Conservation (phyloP, 2,329 filamentous ascomycete genomes). For the Lecanoromycetidae sp. region DNA sequence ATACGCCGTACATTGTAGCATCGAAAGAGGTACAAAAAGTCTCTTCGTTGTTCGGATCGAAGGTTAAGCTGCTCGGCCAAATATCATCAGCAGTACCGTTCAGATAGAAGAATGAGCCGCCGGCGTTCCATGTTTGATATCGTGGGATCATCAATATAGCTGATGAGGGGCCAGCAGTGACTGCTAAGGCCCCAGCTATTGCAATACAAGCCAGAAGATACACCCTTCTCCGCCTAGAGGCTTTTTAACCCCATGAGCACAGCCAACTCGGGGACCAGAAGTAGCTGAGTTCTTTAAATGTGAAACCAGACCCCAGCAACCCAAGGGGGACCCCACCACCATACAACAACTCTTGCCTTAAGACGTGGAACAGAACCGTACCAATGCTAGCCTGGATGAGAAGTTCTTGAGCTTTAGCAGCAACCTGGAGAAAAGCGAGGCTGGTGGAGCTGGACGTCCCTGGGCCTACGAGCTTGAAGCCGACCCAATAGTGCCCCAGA, state of each 20-base stretch:
- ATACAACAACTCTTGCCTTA: constrained; percentile 19
- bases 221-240: background rate
- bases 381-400: constrained; percentile 21
- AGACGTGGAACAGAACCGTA: constrained; percentile 18
- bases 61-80: background rate
- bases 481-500: too few relatives aligned
- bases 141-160: constrained; percentile 20
- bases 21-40: too few relatives aligned
- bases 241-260: too few relatives aligned
- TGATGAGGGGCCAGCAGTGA: constrained; percentile 20
- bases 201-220: constrained; percentile 6
- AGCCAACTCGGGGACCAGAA: constrained; percentile 21
- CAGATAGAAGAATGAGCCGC: too few relatives aligned
- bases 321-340: constrained; percentile 21
- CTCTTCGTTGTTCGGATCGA: too few relatives aligned
- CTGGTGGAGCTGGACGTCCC: background rate
- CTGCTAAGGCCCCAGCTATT: constrained; percentile 18
- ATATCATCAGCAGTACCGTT: constrained; percentile 1
- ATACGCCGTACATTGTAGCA: too few relatives aligned
- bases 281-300: constrained; percentile 19
- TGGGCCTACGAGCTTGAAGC: background rate
- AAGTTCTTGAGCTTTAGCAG: constrained; percentile 23
- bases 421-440: constrained; percentile 18
- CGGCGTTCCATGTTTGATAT: constrained; percentile 18
- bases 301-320: constrained; percentile 18